Conservation (phyloP, 768 basidiomycete species). For the Lactarius trivialis region DNA sequence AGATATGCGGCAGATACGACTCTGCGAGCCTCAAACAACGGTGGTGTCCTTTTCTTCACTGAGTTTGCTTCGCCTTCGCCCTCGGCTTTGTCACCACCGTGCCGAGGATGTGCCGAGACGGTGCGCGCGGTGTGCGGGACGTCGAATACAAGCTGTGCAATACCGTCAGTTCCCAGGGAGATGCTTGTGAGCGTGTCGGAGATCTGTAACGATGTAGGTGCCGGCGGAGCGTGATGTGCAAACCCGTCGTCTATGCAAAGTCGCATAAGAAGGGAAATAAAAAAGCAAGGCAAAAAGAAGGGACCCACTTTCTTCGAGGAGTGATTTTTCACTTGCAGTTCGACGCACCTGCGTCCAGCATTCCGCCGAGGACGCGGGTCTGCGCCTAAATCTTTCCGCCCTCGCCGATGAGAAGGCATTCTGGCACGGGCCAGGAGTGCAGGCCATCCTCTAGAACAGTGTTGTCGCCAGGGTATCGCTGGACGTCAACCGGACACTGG, state of each 20-base stretch:
- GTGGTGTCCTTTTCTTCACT: neutral
- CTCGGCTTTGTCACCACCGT: no score
- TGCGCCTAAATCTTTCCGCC: no score
- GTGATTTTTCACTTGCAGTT: constrained; percentile 82
- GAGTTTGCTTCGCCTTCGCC: constrained; percentile 32
- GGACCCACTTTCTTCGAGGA: constrained; percentile 63
- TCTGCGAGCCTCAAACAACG: no score
- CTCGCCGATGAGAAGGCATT: no score
- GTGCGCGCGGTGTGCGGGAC: constrained; percentile 61
- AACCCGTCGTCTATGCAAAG: constrained; percentile 53
- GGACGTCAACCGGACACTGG: constrained; percentile 58
- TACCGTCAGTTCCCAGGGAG: constrained; percentile 65
- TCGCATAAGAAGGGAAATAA: neutral
- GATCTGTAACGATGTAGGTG: constrained; percentile 53
- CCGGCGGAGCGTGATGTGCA: no score
- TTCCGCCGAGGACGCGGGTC: constrained; percentile 54
- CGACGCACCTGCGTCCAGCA: constrained; percentile 63
- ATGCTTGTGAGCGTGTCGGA: constrained; percentile 65
- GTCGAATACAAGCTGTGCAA: constrained; percentile 74
- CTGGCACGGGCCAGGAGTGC: constrained; percentile 36
- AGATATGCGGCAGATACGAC: no score
- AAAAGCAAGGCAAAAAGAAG: neutral
- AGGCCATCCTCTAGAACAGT: constrained; percentile 28
- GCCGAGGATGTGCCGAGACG: no score
- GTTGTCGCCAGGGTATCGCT: constrained; percentile 26